These are phyloP conservation scores for Clonostachys byssicola DNA, from an alignment of 2,329 filamentous ascomycete species.

Conservation along the genomic window DNA sequence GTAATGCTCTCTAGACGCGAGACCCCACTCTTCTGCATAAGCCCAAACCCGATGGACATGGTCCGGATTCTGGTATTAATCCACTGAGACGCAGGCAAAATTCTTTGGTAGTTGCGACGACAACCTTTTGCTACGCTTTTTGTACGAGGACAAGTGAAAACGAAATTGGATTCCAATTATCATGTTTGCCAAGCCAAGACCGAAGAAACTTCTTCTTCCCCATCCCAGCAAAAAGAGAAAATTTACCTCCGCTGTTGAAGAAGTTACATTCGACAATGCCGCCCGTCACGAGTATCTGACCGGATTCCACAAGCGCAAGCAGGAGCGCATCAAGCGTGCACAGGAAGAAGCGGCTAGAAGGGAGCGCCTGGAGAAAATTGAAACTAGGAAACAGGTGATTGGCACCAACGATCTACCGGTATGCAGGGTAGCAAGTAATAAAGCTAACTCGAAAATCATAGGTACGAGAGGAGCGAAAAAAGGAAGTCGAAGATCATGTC, in stretches of 20 bases:
- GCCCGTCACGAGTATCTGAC: constrained; percentile 86
- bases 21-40: constrained; percentile 4
- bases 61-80: no score
- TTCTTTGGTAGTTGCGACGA: no score
- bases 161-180: background rate
- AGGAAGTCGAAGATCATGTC: constrained; percentile 79
- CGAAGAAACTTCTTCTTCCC: constrained; percentile 52
- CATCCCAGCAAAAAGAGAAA: constrained; percentile 66
- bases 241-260: constrained; percentile 57
- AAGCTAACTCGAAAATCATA: constrained; percentile 25
- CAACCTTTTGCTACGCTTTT: no score
- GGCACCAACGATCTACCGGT: background rate
- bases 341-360: constrained; percentile 76
- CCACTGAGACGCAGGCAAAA: no score
- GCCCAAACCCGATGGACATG: background rate
- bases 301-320: constrained; percentile 94
- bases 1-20: constrained; percentile 14
- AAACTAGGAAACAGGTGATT: constrained; percentile 70
- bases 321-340: constrained; percentile 78
- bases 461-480: constrained; percentile 79
- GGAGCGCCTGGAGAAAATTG: constrained; percentile 72
- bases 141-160: no score
- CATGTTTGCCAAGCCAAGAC: constrained; percentile 54
- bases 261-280: constrained; percentile 78
- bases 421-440: background rate